Evolutionary conservation across 306 rosid genomes (phyloP).

Genomic region (Fragaria vesca): DNA sequence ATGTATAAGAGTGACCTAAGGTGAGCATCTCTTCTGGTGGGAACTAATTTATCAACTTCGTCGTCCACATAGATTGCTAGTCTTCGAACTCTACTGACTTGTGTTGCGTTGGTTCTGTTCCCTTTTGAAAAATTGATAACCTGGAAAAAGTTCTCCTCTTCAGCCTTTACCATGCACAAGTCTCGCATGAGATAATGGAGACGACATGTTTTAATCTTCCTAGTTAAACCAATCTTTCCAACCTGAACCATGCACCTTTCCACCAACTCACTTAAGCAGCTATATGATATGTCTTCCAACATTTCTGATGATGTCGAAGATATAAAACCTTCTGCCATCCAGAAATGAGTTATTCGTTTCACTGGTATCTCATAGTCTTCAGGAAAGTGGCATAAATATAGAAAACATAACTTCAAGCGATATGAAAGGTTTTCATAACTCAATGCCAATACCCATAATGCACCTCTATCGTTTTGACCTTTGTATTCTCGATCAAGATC

Average conservation of each 20-base stretch:
- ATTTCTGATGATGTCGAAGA: constrained; percentile 13
- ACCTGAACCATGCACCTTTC: constrained; percentile 60
- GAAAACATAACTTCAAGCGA: constrained; percentile 50
- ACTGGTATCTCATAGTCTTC: constrained; percentile 48
- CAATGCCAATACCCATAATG: constrained; percentile 38
- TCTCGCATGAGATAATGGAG: constrained; percentile 64
- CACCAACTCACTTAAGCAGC: constrained; percentile 39
- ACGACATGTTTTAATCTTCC: constrained; percentile 49
- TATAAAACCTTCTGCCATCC: constrained; percentile 57
- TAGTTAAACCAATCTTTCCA: constrained; percentile 42
- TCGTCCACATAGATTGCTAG: neutral
- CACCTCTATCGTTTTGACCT: neutral
- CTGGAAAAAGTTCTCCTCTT: constrained; percentile 17
- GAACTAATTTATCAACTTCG: no score
- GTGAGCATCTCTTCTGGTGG: neutral
- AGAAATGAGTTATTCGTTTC: constrained; percentile 36
- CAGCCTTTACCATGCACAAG: constrained; percentile 43
- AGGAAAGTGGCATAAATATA: constrained; percentile 49
- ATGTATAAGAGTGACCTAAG: neutral
- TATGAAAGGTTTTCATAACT: constrained; percentile 46
- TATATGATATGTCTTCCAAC: constrained; percentile 42
- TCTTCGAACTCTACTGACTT: neutral
- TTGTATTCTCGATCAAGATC: constrained; percentile 29
- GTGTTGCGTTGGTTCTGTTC: neutral
- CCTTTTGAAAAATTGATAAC: neutral